Base-by-base conservation (phyloP, 1,284 basidiomycete species). In the Macrocystidia cucumis region DNA sequence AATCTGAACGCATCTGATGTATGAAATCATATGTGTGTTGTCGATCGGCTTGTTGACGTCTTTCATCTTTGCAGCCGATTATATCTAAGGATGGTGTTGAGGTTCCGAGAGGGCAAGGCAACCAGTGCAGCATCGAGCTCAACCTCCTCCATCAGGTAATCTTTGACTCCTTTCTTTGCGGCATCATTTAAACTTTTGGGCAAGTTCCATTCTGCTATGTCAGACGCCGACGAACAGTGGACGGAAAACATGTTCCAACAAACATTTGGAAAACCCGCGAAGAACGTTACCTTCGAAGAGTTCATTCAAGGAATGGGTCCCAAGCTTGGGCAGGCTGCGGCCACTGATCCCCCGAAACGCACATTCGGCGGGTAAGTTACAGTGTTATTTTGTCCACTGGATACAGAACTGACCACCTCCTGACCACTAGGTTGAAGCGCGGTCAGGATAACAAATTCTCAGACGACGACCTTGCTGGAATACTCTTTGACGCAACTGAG, bases 121-220 rank as follows among this genome's bases (percentile, higher is more conserved):
- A 73, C 43, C 62, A 67, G 37, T 56, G 55, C 38, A 67, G 65
- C 32, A 65, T 70, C 24, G 73, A 77, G 42, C 75, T 75, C 51
- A 72, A 71, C 45, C 41, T 72, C 11, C 55, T 74, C 3, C 74
- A 74, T 45, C 54, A 69, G 28, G 63, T 64, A 39, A 18, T 55
- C 42, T 12, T 6, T n/a, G 0, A 8, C 7, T 21, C 11, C 20
- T 14, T 13, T 29, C 42, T 22, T 22, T 13, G 25, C n/a, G 27
- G 9, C 21, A 9, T 23, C 9, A 31, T 21, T 44, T 47, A 28
- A 17, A 19, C n/a, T 7, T 8, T 20, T 11, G 12, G 11, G 42
- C 44, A 32, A 67, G 65, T 54, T 58, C 63, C 57, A 62, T 48
- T 44, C 64, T 2, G 60, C 58, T 0, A 44, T 52, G 3, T 59